A percentile compares a stretch with the other conserved stretches of the same genome.
These are phyloP conservation scores for Mycena filopes DNA, from an alignment of 768 basidiomycete species.

Conservation along the genomic window DNA sequence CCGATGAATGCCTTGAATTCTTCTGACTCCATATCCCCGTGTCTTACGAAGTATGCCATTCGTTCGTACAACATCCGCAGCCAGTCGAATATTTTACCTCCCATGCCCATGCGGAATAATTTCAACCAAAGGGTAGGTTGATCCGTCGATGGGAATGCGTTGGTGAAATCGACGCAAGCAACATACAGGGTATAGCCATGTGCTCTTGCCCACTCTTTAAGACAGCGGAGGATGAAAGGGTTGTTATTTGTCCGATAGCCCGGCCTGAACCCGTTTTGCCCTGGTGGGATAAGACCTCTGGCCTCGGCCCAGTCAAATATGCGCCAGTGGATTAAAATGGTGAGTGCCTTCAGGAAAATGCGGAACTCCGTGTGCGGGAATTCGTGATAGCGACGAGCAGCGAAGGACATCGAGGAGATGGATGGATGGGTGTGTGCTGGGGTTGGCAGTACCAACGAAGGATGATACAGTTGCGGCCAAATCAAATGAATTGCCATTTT, in stretches of 20 bases:
- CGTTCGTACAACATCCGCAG: not conserved
- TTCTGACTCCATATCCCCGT: not conserved
- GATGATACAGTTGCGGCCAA: too few species aligned
- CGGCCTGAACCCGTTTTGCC: not conserved
- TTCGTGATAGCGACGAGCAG: too few species aligned
- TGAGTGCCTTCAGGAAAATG: not conserved
- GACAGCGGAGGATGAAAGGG: not conserved
- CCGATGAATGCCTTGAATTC: too few species aligned
- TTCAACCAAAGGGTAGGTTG: not conserved
- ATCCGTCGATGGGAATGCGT: not conserved
- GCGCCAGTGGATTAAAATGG: not conserved
- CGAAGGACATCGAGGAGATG: too few species aligned
- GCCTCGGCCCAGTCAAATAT: not conserved
- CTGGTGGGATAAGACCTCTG: not conserved
- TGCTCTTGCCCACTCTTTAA: not conserved
- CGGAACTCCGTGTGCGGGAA: too few species aligned
- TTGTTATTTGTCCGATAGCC: not conserved
- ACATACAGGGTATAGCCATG: not conserved
- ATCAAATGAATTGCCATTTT: too few species aligned
- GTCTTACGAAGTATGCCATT: not conserved
- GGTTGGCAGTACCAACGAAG: too few species aligned
- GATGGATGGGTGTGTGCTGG: too few species aligned
- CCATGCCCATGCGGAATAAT: not conserved
- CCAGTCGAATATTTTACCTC: not conserved
- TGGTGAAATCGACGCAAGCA: not conserved